Percentiles rank a stretch among this genome's conserved stretches.
phyloP scores from a whole-genome alignment of 495 filamentous ascomycete species.

The Trichoderma gamsii region DNA sequence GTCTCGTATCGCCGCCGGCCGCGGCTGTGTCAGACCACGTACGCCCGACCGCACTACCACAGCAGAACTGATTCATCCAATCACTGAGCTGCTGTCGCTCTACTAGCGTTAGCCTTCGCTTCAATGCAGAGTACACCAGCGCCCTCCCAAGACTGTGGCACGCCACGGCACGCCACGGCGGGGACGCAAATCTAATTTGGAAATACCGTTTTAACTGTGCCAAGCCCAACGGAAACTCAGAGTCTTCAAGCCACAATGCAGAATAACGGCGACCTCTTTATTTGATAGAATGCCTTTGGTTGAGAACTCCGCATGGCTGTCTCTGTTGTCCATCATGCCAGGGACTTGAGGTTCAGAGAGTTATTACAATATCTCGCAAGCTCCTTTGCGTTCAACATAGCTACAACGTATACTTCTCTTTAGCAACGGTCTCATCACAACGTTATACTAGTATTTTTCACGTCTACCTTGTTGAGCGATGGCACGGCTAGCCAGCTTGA shows the following conservation, averaged over 20 bases:
- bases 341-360: neutral
- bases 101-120: slow-evolving; percentile 4
- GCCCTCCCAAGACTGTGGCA: neutral
- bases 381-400: neutral
- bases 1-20: slow-evolving; percentile 5
- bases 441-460: neutral
- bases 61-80: neutral
- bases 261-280: neutral
- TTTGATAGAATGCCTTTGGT: neutral
- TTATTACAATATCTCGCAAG: neutral
- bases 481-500: neutral
- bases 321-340: neutral
- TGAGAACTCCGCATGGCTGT: neutral
- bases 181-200: neutral
- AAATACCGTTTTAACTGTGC: neutral
- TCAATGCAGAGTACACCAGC: neutral
- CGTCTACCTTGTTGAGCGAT: neutral
- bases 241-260: neutral
- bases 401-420: neutral
- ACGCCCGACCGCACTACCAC: neutral
- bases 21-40: slow-evolving; percentile 13
- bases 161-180: too few relatives aligned
- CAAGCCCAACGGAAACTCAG: neutral
- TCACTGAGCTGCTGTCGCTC: neutral
- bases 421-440: neutral